Conservation (phyloP, 371 early-diverging fungal species). For the Mortierella sp. region DNA sequence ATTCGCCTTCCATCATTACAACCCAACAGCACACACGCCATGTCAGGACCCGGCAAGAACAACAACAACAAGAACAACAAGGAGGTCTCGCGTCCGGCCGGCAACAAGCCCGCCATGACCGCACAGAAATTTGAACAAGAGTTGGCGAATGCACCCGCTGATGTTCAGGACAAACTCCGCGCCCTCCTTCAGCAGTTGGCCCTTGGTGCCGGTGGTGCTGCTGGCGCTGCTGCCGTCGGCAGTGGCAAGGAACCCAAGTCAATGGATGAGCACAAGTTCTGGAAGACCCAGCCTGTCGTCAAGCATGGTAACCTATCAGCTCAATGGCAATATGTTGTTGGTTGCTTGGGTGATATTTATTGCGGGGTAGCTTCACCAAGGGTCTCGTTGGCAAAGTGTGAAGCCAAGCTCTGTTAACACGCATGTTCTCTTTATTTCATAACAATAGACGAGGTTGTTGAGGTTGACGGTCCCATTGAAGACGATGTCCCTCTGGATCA, state of each 20-base stretch:
- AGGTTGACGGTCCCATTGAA: conserved; percentile 88
- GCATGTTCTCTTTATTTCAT: background rate
- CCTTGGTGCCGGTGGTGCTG: conserved; percentile 19
- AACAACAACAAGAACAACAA: conserved; percentile 32
- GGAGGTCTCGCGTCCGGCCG: conserved; percentile 6
- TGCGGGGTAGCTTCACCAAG: background rate
- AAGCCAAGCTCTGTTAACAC: background rate
- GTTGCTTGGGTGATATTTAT: background rate
- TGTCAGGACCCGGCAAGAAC: conserved; percentile 47
- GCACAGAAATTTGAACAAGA: conserved; percentile 43
- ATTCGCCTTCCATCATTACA: conserved; percentile 1
- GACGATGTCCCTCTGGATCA: conserved; percentile 80
- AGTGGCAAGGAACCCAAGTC: conserved; percentile 59
- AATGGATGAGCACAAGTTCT: conserved; percentile 87
- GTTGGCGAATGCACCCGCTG: conserved; percentile 49
- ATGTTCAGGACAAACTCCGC: conserved; percentile 54
- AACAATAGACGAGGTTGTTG: conserved; percentile 72
- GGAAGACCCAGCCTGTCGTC: conserved; percentile 97
- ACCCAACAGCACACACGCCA: conserved; percentile 3
- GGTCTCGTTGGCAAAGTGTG: background rate
- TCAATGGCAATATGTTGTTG: no score
- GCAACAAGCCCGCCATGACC: conserved; percentile 19
- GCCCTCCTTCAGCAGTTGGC: conserved; percentile 45
- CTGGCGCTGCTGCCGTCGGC: background rate
- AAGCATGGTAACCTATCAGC: conserved; percentile 65